Evolutionary conservation across 345 rosid species (phyloP).

Genomic region (Corymbia maculata): DNA sequence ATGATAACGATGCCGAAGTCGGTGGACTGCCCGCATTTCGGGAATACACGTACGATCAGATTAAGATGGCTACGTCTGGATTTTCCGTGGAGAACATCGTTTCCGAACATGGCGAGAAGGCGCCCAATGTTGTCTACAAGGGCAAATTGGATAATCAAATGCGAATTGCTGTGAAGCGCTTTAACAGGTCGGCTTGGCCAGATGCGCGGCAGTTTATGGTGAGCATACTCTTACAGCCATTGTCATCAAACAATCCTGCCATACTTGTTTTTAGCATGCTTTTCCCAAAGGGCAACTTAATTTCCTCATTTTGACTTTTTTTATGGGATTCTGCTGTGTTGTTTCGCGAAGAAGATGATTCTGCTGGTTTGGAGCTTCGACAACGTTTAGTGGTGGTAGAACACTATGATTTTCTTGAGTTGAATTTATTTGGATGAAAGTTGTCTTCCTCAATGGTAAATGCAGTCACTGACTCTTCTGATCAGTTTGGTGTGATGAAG

Average conservation of each 20-base stretch:
- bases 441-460: neutral
- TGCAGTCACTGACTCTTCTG: neutral
- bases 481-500: neutral
- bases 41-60: constrained; percentile 65
- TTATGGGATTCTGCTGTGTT: neutral
- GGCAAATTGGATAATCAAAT: constrained; percentile 75
- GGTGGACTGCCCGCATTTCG: constrained; percentile 36
- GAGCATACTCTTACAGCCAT: neutral
- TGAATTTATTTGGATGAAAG: neutral
- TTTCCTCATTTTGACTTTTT: neutral
- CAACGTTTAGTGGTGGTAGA: neutral
- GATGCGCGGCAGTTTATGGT: constrained; percentile 81
- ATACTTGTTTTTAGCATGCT: neutral
- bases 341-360: neutral
- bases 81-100: constrained; percentile 87
- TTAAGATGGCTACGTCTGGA: constrained; percentile 74
- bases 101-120: constrained; percentile 90
- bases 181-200: constrained; percentile 90
- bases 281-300: neutral
- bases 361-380: neutral
- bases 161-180: constrained; percentile 84
- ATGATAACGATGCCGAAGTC: constrained; percentile 31
- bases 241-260: neutral
- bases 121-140: constrained; percentile 84
- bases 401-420: neutral